These are phyloP conservation scores for Hypoxylon rickii DNA, from an alignment of 495 filamentous ascomycete species.

Conservation along the genomic window DNA sequence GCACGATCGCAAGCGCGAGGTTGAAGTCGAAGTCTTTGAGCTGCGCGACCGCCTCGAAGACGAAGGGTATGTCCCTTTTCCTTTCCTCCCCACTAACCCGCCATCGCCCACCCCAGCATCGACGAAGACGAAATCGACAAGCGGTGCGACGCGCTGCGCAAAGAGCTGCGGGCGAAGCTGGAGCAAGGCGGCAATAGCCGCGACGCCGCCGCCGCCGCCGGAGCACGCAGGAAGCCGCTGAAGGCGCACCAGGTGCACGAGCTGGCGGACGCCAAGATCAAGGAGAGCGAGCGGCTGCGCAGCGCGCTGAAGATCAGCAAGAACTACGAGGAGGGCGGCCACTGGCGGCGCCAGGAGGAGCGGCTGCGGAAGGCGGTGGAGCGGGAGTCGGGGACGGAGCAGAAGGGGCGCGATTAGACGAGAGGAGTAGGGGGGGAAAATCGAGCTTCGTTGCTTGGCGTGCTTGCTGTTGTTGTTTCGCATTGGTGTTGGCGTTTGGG, in stretches of 20 bases:
- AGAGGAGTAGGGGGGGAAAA: no score
- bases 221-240: constrained; percentile 58
- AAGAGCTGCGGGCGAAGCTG: constrained; percentile 64
- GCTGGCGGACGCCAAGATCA: constrained; percentile 92
- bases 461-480: no score
- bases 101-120: no score
- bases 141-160: constrained; percentile 64
- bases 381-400: constrained; percentile 48
- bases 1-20: constrained; percentile 84
- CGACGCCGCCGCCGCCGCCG: no score
- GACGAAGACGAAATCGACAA: constrained; percentile 81
- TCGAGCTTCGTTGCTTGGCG: no score
- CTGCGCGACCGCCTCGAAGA: constrained; percentile 88
- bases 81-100: not conserved
- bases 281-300: constrained; percentile 87
- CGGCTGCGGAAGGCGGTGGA: constrained; percentile 62
- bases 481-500: constrained; percentile 24
- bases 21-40: constrained; percentile 92
- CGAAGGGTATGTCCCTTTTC: constrained; percentile 63
- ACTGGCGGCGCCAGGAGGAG: constrained; percentile 76
- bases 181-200: constrained; percentile 39
- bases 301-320: constrained; percentile 86
- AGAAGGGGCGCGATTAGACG: constrained; percentile 30
- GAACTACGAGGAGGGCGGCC: constrained; percentile 83
- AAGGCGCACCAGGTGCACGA: constrained; percentile 97